These are phyloP conservation scores for Suillus brevipes DNA, from an alignment of 768 basidiomycete species.

Conservation along the genomic window DNA sequence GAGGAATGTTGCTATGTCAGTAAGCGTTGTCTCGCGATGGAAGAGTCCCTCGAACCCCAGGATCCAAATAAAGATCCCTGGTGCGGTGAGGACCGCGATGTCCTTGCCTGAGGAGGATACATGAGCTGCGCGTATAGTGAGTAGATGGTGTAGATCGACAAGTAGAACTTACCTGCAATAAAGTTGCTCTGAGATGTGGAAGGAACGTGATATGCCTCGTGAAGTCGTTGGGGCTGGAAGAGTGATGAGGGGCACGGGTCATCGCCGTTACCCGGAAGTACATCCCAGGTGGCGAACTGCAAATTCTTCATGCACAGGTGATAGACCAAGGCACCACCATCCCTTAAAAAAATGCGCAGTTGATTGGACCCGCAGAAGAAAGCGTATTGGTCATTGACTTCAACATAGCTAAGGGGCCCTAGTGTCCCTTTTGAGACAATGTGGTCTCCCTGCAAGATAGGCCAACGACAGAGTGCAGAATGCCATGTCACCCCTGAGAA, in stretches of 20 bases:
- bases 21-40: constrained; percentile 40
- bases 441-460: too few species aligned
- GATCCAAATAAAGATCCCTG: constrained; percentile 28
- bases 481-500: too few species aligned
- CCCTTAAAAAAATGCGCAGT: constrained; percentile 56
- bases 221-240: constrained; percentile 25
- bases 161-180: constrained; percentile 26
- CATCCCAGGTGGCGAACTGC: constrained; percentile 38
- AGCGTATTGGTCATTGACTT: constrained; percentile 55
- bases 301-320: constrained; percentile 40
- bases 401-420: constrained; percentile 58
- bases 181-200: constrained; percentile 17
- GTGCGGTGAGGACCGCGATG: constrained; percentile 30
- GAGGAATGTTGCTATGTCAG: constrained; percentile 31
- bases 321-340: constrained; percentile 44
- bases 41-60: constrained; percentile 29
- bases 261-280: constrained; percentile 18
- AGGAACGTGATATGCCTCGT: constrained; percentile 10
- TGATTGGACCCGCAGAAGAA: constrained; percentile 54
- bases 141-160: not conserved
- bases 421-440: constrained; percentile 8
- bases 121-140: constrained; percentile 33
- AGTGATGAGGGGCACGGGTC: constrained; percentile 11
- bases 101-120: constrained; percentile 48
- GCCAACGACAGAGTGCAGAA: too few species aligned